A percentile compares a stretch with the other conserved stretches of the same genome.
These are phyloP conservation scores for Phaffia rhodozyma DNA, from an alignment of 1,284 basidiomycete genomes.

Conservation along the genomic window DNA sequence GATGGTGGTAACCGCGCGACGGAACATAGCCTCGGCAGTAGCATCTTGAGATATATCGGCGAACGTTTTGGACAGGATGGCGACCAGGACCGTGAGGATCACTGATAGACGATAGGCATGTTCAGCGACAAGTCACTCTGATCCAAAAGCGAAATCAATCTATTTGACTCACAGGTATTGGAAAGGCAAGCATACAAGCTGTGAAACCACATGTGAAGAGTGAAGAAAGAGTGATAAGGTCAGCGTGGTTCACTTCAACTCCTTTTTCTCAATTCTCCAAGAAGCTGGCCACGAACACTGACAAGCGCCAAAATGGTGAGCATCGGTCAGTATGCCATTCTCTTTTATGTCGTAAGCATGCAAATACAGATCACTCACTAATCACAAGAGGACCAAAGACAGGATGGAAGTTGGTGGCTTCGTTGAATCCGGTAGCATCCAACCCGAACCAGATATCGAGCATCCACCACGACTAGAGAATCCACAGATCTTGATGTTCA, in stretches of 20 bases:
- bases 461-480: slow-evolving; percentile 66
- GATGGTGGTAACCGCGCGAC: slow-evolving; percentile 75
- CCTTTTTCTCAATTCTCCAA: too few relatives aligned
- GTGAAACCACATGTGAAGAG: too few relatives aligned
- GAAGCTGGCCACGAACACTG: too few relatives aligned
- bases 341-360: too few relatives aligned
- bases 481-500: background rate
- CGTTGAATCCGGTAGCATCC: slow-evolving; percentile 45
- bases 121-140: background rate
- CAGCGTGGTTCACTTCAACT: too few relatives aligned
- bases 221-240: too few relatives aligned
- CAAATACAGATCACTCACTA: slow-evolving; percentile 32
- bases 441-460: slow-evolving; percentile 68
- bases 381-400: slow-evolving; percentile 76
- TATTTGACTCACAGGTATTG: slow-evolving; percentile 57
- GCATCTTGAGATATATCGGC: slow-evolving; percentile 84
- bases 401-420: slow-evolving; percentile 51
- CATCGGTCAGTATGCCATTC: too few relatives aligned
- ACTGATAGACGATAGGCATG: slow-evolving; percentile 15
- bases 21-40: slow-evolving; percentile 65
- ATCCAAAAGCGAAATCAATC: slow-evolving; percentile 23
- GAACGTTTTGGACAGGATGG: slow-evolving; percentile 83
- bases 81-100: slow-evolving; percentile 40
- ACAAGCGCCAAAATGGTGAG: too few relatives aligned
- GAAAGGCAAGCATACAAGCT: slow-evolving; percentile 63